Base-by-base conservation (phyloP, 768 basidiomycete species). In the Macrolepiota dolichaula region DNA sequence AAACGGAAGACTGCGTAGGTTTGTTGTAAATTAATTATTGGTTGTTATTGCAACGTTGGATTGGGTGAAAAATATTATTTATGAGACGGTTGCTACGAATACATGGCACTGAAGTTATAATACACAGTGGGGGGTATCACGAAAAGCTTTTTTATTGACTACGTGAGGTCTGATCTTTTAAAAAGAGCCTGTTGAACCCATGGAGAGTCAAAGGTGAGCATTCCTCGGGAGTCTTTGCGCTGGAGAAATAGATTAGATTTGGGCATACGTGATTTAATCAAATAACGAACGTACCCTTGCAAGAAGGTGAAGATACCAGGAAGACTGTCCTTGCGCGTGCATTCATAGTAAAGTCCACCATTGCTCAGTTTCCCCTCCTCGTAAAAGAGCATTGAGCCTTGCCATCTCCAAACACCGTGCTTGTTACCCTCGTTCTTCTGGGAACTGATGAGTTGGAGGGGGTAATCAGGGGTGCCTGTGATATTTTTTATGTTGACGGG, bases 401-500 rank as follows among this genome's bases (percentile, higher is more conserved):
- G 71, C 83, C 84, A 87, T 52, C 77, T 66, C 85, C 85, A 86
- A 10, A 63, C 66, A 2, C 82, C 81, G 36, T 73, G 73, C n/a
- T 64, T 65, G n/a, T 82, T 69, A 27, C 79, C 77, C 27, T 69
- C 70, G 24, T 59, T 68, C 63, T 77, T 76, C 38, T 67, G 72
- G 22, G 76, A 79, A 24, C 81, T 65, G 7, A 77, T 69, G 38
- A 88, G 68, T 67, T 84, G 84, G 55, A 85, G 72, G 9, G 83
- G 82, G 51, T 78, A 72, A 0, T 75, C 71, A 15, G 77, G 70
- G 10, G 72, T 69, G 32, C 67, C 64, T 5, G 84, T 85, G 7
- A 77, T 73, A 63, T 87, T 87, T 40, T 80, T 68, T 38, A 85
- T 75, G 63, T 81, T 83, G 47, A 87, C 81, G 54, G 79, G 78